Evolutionary conservation across 1,139 yeast genomes (phyloP).

Genomic region (Sugiyamaella novakii): DNA sequence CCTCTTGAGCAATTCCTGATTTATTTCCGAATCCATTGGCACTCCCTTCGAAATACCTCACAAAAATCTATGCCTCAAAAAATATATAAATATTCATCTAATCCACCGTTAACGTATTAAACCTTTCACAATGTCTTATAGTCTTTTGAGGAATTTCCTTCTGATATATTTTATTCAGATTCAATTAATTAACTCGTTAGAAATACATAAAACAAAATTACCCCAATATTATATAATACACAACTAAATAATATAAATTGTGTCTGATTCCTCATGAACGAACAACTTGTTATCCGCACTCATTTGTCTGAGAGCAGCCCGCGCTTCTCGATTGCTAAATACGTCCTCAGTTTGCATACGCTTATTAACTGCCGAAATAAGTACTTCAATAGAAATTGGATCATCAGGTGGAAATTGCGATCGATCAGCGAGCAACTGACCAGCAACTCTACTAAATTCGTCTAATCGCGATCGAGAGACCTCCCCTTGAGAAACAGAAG

Average conservation of each 20-base stretch:
- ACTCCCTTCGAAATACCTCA: too few relatives aligned
- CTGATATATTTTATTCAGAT: too few relatives aligned
- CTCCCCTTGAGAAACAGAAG: slow-evolving; percentile 29
- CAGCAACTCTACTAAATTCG: slow-evolving; percentile 39
- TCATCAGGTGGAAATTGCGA: slow-evolving; percentile 38
- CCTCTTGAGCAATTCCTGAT: too few relatives aligned
- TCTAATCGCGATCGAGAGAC: slow-evolving; percentile 41
- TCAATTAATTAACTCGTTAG: slow-evolving; percentile 1
- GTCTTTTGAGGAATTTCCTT: too few relatives aligned
- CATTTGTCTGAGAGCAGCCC: slow-evolving; percentile 43
- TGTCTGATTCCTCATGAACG: slow-evolving; percentile 31
- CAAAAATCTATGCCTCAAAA: too few relatives aligned
- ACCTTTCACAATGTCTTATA: too few relatives aligned
- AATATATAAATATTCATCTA: too few relatives aligned
- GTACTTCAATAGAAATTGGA: slow-evolving; percentile 31
- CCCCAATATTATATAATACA: neutral
- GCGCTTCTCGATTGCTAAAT: slow-evolving; percentile 42
- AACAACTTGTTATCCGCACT: slow-evolving; percentile 43
- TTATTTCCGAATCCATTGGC: too few relatives aligned
- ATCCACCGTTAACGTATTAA: too few relatives aligned
- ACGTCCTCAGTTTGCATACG: slow-evolving; percentile 41
- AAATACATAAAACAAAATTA: slow-evolving; percentile 6
- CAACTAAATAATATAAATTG: slow-evolving; percentile 31
- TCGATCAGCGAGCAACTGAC: slow-evolving; percentile 38
- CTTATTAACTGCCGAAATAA: slow-evolving; percentile 41